A percentile compares a stretch with the other conserved stretches of the same genome.
Conservation (phyloP, 495 filamentous ascomycete genomes). For the Haplographium delicatum region DNA sequence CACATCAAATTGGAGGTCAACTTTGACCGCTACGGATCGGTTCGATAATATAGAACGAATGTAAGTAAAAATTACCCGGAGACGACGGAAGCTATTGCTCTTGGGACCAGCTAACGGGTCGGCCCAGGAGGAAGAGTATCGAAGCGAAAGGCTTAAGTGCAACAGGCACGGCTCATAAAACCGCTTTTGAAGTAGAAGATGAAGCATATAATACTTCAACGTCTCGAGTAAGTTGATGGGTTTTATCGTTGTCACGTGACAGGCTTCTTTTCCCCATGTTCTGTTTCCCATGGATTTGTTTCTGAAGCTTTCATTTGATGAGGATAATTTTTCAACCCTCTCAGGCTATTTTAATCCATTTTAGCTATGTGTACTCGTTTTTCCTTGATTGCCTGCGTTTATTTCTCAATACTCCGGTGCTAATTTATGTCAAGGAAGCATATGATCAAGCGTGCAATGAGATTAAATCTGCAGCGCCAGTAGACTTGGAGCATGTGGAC, state of each 20-base stretch:
- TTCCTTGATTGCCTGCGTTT: no score
- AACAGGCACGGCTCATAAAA: conserved; percentile 19
- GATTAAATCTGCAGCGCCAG: not conserved
- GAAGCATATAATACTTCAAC: conserved; percentile 21
- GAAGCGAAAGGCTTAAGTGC: conserved; percentile 14
- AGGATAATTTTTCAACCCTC: no score
- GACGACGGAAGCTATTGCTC: no score
- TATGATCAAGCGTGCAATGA: conserved; percentile 37
- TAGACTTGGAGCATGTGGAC: not conserved
- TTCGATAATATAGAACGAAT: conserved; percentile 48
- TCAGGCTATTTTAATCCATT: no score
- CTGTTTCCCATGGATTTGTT: no score
- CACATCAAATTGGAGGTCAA: conserved; percentile 31
- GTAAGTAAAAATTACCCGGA: conserved; percentile 30
- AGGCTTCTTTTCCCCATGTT: no score
- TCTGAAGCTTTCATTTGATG: no score
- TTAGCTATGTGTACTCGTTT: no score
- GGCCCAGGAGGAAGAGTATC: conserved; percentile 14
- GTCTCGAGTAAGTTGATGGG: conserved; percentile 18
- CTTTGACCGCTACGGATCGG: conserved; percentile 40
- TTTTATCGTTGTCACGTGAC: not conserved
- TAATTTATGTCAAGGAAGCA: conserved; percentile 38
- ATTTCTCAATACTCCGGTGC: no score
- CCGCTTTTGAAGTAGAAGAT: conserved; percentile 23
- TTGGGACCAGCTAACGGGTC: not conserved